Evolutionary conservation across 805 yeast species (phyloP).

Genomic region (Lipomyces spencermartinsiae): DNA sequence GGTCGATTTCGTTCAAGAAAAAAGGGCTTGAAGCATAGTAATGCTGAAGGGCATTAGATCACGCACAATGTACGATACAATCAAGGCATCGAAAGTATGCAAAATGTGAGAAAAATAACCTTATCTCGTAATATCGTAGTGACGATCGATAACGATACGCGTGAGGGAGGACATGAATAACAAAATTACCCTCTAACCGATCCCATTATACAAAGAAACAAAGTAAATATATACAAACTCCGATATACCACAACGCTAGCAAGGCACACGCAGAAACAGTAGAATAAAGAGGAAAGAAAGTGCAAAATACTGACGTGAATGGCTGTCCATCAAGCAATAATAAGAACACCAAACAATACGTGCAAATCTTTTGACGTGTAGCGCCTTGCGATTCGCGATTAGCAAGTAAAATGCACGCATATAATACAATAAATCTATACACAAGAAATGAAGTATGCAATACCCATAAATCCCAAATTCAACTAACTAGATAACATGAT

Average conservation of each 20-base stretch:
- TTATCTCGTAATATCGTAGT: background rate
- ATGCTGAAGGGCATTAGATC: background rate
- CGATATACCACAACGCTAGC: background rate
- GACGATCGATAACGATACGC: background rate
- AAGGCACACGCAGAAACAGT: background rate
- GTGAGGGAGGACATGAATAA: background rate
- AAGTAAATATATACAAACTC: background rate
- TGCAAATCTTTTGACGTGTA: background rate
- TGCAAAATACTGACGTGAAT: background rate
- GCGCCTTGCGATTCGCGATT: background rate
- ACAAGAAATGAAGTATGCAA: background rate
- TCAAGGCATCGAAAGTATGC: background rate
- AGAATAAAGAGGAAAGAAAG: background rate
- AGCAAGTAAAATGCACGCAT: background rate
- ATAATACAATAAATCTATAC: conserved; percentile 1
- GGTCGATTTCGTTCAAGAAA: background rate
- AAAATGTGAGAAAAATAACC: background rate
- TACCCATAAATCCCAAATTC: background rate
- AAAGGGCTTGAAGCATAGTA: background rate
- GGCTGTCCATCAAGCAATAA: background rate
- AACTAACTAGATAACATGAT: background rate
- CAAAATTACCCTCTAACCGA: background rate
- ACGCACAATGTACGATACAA: background rate
- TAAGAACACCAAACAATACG: background rate
- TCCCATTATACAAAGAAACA: background rate